These are phyloP conservation scores for Ophiostoma sp. DNA, from an alignment of 2,329 filamentous ascomycete genomes.

Conservation along the genomic window DNA sequence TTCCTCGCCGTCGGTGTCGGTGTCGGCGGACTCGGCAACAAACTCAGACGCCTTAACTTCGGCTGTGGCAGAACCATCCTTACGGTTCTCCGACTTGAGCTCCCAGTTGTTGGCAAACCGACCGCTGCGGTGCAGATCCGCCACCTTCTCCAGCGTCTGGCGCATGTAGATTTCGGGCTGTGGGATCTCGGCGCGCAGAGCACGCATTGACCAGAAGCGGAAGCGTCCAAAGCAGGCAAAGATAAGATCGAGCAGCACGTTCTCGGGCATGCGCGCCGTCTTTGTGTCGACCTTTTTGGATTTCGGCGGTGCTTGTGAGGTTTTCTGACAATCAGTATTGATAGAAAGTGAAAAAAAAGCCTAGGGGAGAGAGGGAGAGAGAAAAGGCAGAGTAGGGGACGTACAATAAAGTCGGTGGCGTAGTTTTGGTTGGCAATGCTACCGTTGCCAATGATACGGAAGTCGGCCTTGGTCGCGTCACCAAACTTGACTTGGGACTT, in stretches of 20 bases:
- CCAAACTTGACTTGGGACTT: constrained; percentile 52
- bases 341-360: background rate
- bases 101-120: constrained; percentile 82
- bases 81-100: constrained; percentile 62
- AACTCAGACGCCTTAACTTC: constrained; percentile 46
- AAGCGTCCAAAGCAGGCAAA: constrained; percentile 78
- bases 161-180: constrained; percentile 95
- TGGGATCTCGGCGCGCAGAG: constrained; percentile 66
- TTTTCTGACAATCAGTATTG: constrained; percentile 42
- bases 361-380: background rate
- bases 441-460: constrained; percentile 53
- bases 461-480: constrained; percentile 44
- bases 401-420: constrained; percentile 51
- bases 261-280: constrained; percentile 80
- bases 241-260: constrained; percentile 80
- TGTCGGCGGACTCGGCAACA: constrained; percentile 41
- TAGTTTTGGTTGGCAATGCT: constrained; percentile 45
- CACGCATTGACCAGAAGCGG: constrained; percentile 91
- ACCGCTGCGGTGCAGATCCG: constrained; percentile 71
- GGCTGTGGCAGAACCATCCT: constrained; percentile 47
- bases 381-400: constrained; percentile 29
- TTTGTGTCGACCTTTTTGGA: constrained; percentile 69
- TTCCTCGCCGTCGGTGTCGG: constrained; percentile 56
- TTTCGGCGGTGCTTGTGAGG: constrained; percentile 42
- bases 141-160: constrained; percentile 75